These are phyloP conservation scores for Cornus controversa DNA, from an alignment of 148 eudicot species.

Conservation along the genomic window DNA sequence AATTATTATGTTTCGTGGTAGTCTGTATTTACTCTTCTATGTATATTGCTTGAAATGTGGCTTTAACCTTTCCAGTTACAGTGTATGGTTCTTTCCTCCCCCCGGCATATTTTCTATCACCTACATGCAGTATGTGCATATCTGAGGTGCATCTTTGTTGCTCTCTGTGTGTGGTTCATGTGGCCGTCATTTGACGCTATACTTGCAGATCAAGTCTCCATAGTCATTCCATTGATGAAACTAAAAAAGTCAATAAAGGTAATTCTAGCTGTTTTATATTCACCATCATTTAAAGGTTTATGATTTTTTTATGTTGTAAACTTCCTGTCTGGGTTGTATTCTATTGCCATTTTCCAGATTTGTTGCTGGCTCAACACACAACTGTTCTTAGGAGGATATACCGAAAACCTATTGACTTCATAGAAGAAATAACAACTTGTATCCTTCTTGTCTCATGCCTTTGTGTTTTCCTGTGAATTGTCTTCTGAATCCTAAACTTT, in stretches of 20 bases:
- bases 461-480: constrained; percentile 2
- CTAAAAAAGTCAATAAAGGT: constrained; percentile 73
- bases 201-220: constrained; percentile 89
- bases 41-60: background rate
- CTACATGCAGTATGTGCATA: constrained; percentile 97
- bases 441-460: constrained; percentile 8
- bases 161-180: constrained; percentile 67
- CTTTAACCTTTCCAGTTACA: constrained; percentile 57
- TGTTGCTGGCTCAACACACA: constrained; percentile 85
- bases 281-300: background rate
- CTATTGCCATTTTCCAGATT: constrained; percentile 96
- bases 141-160: constrained; percentile 82
- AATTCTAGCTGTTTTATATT: background rate
- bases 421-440: constrained; percentile 96
- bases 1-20: background rate
- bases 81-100: constrained; percentile 88
- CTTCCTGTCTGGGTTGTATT: constrained; percentile 67
- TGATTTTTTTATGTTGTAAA: constrained; percentile 4
- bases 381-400: constrained; percentile 74
- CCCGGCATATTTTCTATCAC: constrained; percentile 80
- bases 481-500: background rate
- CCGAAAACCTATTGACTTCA: constrained; percentile 76
- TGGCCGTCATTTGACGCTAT: constrained; percentile 86
- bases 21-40: background rate
- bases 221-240: constrained; percentile 75